A percentile compares a stretch with the other conserved stretches of the same genome.
Evolutionary conservation across 495 filamentous ascomycete genomes (phyloP).

Genomic region (Tuber magnatum): DNA sequence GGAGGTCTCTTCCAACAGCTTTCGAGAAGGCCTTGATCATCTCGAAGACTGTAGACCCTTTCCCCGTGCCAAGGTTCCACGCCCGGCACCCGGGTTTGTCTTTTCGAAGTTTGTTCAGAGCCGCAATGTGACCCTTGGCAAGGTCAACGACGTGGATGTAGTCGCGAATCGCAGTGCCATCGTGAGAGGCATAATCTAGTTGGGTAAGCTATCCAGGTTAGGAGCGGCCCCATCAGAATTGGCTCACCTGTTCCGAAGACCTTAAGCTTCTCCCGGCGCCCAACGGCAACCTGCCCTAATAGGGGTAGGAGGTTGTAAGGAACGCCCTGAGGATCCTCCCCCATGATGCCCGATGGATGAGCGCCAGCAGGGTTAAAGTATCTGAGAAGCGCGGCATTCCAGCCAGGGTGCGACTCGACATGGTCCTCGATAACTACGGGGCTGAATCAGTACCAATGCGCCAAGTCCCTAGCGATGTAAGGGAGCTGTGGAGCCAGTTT

Average conservation of each 20-base stretch:
- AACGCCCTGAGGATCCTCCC: conserved; percentile 91
- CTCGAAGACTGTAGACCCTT: conserved; percentile 89
- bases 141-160: conserved; percentile 84
- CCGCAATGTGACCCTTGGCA: conserved; percentile 78
- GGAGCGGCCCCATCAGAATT: neutral
- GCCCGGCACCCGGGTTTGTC: conserved; percentile 87
- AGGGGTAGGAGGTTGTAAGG: conserved; percentile 94
- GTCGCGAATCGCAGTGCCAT: conserved; percentile 68
- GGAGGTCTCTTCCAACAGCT: conserved; percentile 74
- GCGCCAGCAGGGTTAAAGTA: conserved; percentile 98
- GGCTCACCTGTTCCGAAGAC: conserved; percentile 86
- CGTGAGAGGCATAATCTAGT: conserved; percentile 73
- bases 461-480: neutral
- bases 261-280: conserved; percentile 85
- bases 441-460: neutral
- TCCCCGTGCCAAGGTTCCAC: conserved; percentile 96
- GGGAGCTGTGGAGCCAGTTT: neutral
- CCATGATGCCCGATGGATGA: conserved; percentile 95
- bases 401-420: conserved; percentile 80
- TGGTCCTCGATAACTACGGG: conserved; percentile 72
- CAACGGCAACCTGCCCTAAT: conserved; percentile 89
- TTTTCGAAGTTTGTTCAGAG: conserved; percentile 82
- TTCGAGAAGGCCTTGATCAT: conserved; percentile 91
- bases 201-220: neutral
- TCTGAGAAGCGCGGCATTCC: conserved; percentile 87